Evolutionary conservation across 306 rosid species (phyloP).

Genomic region (Fagus sylvatica): DNA sequence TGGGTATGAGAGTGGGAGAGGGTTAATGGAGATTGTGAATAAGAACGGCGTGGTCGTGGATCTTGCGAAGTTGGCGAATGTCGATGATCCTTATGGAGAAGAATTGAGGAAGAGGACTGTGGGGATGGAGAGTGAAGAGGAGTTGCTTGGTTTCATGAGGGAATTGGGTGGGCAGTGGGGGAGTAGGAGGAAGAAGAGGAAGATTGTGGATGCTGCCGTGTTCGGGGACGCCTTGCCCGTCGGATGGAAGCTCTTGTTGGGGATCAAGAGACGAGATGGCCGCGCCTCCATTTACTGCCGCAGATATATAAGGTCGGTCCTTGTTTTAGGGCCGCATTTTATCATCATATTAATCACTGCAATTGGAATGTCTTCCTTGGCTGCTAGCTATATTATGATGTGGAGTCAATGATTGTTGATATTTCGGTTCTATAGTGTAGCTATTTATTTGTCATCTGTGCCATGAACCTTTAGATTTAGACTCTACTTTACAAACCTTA

Average conservation of each 20-base stretch:
- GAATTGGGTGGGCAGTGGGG: conserved; percentile 86
- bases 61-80: conserved; percentile 32
- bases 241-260: conserved; percentile 82
- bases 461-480: neutral
- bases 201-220: conserved; percentile 65
- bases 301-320: conserved; percentile 64
- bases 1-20: too few species aligned
- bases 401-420: neutral
- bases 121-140: conserved; percentile 62
- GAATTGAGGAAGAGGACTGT: conserved; percentile 63
- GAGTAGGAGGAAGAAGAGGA: conserved; percentile 78
- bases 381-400: neutral
- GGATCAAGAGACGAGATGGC: conserved; percentile 76
- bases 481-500: neutral
- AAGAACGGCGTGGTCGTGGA: conserved; percentile 52
- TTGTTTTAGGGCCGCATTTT: too few species aligned
- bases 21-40: conserved; percentile 37
- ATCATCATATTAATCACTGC: neutral
- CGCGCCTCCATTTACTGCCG: conserved; percentile 89
- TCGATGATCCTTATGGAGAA: conserved; percentile 58
- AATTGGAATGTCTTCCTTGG: neutral
- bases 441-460: neutral
- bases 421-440: neutral
- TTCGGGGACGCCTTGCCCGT: conserved; percentile 67
- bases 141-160: conserved; percentile 71